Conservation (phyloP, 2,329 filamentous ascomycete species). For the Curvularia verruculosa region DNA sequence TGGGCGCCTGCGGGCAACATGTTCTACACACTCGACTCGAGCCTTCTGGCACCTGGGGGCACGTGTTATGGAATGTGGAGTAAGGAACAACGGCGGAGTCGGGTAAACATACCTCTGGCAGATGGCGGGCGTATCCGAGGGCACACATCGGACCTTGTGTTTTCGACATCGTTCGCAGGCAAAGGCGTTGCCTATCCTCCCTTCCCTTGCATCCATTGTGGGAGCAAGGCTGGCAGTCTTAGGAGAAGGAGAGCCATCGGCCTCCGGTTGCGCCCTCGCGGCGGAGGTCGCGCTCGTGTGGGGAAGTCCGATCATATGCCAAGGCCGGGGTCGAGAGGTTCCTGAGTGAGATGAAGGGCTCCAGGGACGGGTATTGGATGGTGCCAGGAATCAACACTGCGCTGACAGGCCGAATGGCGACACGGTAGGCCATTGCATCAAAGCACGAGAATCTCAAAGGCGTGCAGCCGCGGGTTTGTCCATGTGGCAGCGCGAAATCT, state of each 20-base stretch:
- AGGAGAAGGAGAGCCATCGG: constrained; percentile 34
- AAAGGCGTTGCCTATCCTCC: constrained; percentile 46
- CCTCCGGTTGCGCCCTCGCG: constrained; percentile 31
- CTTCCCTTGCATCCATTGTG: constrained; percentile 46
- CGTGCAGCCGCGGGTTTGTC: constrained; percentile 16
- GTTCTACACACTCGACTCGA: constrained; percentile 45
- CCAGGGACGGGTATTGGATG: constrained; percentile 15
- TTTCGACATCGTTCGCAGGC: constrained; percentile 47
- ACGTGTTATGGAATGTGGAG: constrained; percentile 38
- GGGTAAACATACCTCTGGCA: constrained; percentile 43
- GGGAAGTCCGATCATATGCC: constrained; percentile 47
- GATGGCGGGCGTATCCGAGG: constrained; percentile 38
- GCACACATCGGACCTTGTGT: constrained; percentile 47
- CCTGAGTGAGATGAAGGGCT: constrained; percentile 22
- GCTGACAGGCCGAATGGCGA: constrained; percentile 16
- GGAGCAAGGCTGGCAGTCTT: constrained; percentile 33
- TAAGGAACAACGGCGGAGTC: constrained; percentile 11
- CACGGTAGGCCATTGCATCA: constrained; percentile 17
- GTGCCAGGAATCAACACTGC: constrained; percentile 16
- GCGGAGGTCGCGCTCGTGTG: constrained; percentile 31
- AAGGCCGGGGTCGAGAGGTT: constrained; percentile 33
- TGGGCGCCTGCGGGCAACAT: constrained; percentile 45
- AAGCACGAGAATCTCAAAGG: constrained; percentile 16
- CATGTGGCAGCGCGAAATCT: constrained; percentile 31
- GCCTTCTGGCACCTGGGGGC: constrained; percentile 47